phyloP scores from a whole-genome alignment of 2,329 filamentous ascomycete genomes.

The Diplodia mutila region DNA sequence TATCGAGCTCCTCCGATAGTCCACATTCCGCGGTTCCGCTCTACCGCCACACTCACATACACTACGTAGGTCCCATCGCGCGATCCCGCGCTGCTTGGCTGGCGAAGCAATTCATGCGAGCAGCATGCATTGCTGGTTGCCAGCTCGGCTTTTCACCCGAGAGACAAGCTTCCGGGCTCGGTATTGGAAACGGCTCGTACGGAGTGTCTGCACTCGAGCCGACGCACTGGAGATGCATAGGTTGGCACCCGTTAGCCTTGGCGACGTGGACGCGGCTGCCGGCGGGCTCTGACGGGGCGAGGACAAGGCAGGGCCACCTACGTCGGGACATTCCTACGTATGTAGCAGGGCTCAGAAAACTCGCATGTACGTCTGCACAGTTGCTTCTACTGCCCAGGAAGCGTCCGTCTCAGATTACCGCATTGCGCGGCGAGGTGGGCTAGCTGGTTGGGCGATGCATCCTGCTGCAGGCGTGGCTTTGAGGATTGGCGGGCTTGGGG shows the following conservation, averaged over 20 bases:
- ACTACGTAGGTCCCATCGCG: too few relatives aligned
- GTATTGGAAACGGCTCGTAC: constrained; percentile 11
- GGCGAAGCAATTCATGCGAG: background rate
- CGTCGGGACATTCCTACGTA: too few relatives aligned
- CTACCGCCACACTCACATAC: background rate
- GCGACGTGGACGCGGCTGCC: background rate
- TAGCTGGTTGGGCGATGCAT: constrained; percentile 1
- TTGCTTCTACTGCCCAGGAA: too few relatives aligned
- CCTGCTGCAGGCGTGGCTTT: constrained; percentile 1
- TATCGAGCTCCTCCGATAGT: background rate
- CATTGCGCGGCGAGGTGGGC: background rate
- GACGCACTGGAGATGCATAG: background rate
- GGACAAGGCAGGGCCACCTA: too few relatives aligned
- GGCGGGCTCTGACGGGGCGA: background rate
- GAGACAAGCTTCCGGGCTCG: constrained; percentile 9
- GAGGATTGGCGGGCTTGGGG: background rate
- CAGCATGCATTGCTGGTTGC: background rate
- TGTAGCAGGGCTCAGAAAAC: too few relatives aligned
- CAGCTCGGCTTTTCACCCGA: background rate
- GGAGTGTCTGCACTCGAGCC: background rate
- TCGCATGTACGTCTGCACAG: too few relatives aligned
- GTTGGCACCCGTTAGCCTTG: background rate
- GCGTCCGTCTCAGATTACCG: background rate
- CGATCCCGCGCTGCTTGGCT: background rate
- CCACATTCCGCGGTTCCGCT: constrained; percentile 9